Evolutionary conservation across 2,329 filamentous ascomycete species (phyloP), one percentile per base, ranked within the genome.

Genomic region (Colletotrichum graminicola): DNA sequence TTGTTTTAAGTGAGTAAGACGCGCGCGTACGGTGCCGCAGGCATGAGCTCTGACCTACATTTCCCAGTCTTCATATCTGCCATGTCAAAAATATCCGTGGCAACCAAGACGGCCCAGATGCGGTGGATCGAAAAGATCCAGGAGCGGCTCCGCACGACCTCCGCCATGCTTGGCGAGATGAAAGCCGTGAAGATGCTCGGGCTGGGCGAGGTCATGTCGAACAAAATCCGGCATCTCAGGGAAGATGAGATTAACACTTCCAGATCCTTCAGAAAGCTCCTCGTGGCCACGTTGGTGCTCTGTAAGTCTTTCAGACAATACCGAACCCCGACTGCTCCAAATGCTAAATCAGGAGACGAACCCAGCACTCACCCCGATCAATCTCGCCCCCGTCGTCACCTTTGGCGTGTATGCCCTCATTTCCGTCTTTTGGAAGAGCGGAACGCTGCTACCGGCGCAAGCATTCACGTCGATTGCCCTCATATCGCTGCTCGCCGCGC

Each of bases 121-220:
- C 73, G 76, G 1, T 86, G 84, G 84, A 81, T 84, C 43, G 80
- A 82, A 59, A 80, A 77, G 34, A 82, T 86, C 16, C 80, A 86
- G 74, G 77, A 80, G 49, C 81, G 84, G 6, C 79, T 86, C 5
- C 78, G 80, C 6, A 77, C 81, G 5, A 86, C 84, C 0, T 77
- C 79, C 1, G 77, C 76, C 4, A 80, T 84, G 76, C 78, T 86
- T 0, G 78, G 78, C n/a, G 80, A 82, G 3, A 84, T 86, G 78
- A 84, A 84, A 71, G 79, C 82, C 34, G 78, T 86, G 29, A 86
- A 85, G 74, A 85, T 85, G 79, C 78, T 81, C 16, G 82, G 82
- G 0, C 73, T 82, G 0, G 62, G 76, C 0, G 60, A 67, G 1
- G 67, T 76, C 1, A 75, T 81, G 39, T 74, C 74, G 1, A 72